Evolutionary conservation across 2,329 filamentous ascomycete species (phyloP).

Genomic region (Hypoxylon sp.): DNA sequence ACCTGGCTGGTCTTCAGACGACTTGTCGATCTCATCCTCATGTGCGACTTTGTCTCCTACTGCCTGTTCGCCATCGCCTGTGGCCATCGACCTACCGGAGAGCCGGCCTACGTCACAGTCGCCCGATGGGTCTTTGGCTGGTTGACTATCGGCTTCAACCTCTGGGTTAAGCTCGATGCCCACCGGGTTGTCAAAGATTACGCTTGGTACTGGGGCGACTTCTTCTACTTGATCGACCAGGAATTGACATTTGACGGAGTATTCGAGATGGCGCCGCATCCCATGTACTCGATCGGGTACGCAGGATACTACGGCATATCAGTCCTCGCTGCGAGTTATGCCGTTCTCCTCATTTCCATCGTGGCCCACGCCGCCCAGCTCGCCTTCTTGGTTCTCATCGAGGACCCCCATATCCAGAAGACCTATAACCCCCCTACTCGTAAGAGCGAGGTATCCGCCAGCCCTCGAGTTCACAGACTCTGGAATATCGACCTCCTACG

Average conservation of each 20-base stretch:
- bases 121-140: conserved; percentile 83
- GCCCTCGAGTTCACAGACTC: conserved; percentile 77
- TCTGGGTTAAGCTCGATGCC: conserved; percentile 98
- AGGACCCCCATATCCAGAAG: conserved; percentile 98
- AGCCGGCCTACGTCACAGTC: conserved; percentile 72
- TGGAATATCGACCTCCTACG: conserved; percentile 91
- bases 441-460: conserved; percentile 52
- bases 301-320: conserved; percentile 98
- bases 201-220: conserved; percentile 99
- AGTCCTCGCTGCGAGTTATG: conserved; percentile 97
- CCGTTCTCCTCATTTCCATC: conserved; percentile 96
- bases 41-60: conserved; percentile 99
- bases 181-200: conserved; percentile 98
- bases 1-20: conserved; percentile 97
- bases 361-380: conserved; percentile 94
- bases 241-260: conserved; percentile 98
- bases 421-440: conserved; percentile 91
- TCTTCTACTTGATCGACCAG: conserved; percentile 98
- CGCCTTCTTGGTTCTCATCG: conserved; percentile 87
- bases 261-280: conserved; percentile 98
- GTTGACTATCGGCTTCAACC: conserved; percentile 85
- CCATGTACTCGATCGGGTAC: conserved; percentile 99
- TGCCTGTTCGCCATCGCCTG: conserved; percentile 94
- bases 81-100: conserved; percentile 75
- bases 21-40: conserved; percentile 94